These are phyloP conservation scores for Polygonum maritimum DNA, from an alignment of 148 eudicot species.

Conservation along the genomic window DNA sequence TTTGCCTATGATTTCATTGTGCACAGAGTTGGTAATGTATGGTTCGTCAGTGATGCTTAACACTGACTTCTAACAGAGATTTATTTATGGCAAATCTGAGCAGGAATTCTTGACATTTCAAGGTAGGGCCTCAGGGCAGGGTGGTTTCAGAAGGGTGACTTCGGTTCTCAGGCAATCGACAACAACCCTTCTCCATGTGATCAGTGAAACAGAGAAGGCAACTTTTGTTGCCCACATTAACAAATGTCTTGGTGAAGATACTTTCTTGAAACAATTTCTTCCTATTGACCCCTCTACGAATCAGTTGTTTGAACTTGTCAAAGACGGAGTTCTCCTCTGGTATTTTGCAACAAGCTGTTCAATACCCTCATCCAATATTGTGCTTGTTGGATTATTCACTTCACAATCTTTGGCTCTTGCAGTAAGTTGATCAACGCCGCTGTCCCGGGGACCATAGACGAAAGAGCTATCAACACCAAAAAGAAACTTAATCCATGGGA, in stretches of 20 bases:
- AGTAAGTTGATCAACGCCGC: constrained; percentile 92
- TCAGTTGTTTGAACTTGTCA: constrained; percentile 67
- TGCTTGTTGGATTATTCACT: background rate
- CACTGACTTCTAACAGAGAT: background rate
- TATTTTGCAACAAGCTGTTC: constrained; percentile 13
- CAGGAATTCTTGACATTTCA: constrained; percentile 62
- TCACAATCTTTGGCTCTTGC: constrained; percentile 14
- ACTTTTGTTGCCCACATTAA: constrained; percentile 76
- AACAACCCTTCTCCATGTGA: constrained; percentile 72
- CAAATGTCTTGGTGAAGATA: constrained; percentile 58
- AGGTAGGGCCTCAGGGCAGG: constrained; percentile 52
- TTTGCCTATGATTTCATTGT: background rate
- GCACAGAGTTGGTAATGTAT: background rate
- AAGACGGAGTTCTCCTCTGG: constrained; percentile 90
- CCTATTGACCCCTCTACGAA: constrained; percentile 63
- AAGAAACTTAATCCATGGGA: constrained; percentile 82
- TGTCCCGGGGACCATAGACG: constrained; percentile 88
- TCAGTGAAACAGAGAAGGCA: constrained; percentile 75
- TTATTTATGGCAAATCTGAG: background rate
- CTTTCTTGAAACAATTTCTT: constrained; percentile 59
- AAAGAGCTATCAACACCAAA: constrained; percentile 84
- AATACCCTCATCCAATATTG: background rate
- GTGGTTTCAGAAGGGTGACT: constrained; percentile 43
- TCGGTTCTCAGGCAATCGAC: constrained; percentile 80
- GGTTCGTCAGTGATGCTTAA: background rate